Evolutionary conservation across 2,329 filamentous ascomycete species (phyloP).

Genomic region (Sporothrix variecibatus): DNA sequence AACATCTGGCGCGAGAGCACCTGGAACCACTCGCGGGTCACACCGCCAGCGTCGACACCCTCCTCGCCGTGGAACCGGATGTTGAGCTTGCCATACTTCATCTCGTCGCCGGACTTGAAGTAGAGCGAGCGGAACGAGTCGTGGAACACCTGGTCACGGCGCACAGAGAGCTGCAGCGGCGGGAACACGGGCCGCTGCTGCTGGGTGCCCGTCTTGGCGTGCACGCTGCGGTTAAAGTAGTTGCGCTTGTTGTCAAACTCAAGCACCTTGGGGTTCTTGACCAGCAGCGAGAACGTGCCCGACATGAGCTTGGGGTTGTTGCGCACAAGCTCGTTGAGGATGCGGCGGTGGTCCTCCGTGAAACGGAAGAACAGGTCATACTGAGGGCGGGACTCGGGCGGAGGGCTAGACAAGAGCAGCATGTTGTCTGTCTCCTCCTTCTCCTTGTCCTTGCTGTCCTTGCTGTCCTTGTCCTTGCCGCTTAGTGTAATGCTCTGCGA

Average conservation of each 20-base stretch:
- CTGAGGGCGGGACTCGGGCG: slow-evolving; percentile 57
- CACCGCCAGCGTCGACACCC: slow-evolving; percentile 94
- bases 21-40: slow-evolving; percentile 99
- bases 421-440: slow-evolving; percentile 40
- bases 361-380: slow-evolving; percentile 88
- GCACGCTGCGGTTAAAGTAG: slow-evolving; percentile 94
- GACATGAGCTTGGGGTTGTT: slow-evolving; percentile 99
- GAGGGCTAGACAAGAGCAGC: slow-evolving; percentile 67
- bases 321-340: slow-evolving; percentile 94
- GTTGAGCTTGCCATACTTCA: slow-evolving; percentile 98
- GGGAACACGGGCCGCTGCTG: slow-evolving; percentile 67
- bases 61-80: slow-evolving; percentile 97
- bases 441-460: slow-evolving; percentile 1
- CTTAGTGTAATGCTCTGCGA: slow-evolving; percentile 25
- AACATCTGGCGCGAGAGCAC: slow-evolving; percentile 98
- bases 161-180: slow-evolving; percentile 79
- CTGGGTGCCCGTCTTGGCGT: slow-evolving; percentile 60
- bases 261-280: slow-evolving; percentile 97
- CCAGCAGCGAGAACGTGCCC: slow-evolving; percentile 90
- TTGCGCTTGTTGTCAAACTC: slow-evolving; percentile 99
- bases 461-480: slow-evolving; percentile 13
- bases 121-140: slow-evolving; percentile 98
- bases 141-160: slow-evolving; percentile 93
- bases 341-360: slow-evolving; percentile 95
- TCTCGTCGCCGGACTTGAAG: slow-evolving; percentile 94